These are phyloP conservation scores for Periglandula ipomoeae DNA, from an alignment of 2,329 filamentous ascomycete species.

Conservation along the genomic window DNA sequence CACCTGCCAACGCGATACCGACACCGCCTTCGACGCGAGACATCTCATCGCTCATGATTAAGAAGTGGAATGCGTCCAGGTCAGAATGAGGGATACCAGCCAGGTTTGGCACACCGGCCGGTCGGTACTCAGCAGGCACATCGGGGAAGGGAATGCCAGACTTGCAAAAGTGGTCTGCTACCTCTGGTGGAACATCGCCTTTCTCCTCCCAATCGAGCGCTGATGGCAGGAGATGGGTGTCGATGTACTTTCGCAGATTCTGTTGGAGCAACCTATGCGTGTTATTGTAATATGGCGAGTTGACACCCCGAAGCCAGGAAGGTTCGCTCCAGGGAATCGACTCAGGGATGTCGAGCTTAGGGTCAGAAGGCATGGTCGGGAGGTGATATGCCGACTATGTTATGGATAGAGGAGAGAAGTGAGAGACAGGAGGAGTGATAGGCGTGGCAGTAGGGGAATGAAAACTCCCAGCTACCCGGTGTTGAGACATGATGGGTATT, in stretches of 20 bases:
- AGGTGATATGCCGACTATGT: neutral
- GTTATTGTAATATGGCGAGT: slow-evolving; percentile 51
- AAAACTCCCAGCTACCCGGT: neutral
- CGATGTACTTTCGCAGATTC: slow-evolving; percentile 47
- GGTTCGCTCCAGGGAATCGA: slow-evolving; percentile 18
- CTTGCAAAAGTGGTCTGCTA: slow-evolving; percentile 25
- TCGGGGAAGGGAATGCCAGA: slow-evolving; percentile 30
- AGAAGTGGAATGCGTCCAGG: slow-evolving; percentile 47
- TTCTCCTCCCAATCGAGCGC: slow-evolving; percentile 56
- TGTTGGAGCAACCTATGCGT: slow-evolving; percentile 51
- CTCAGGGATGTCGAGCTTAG: slow-evolving; percentile 13
- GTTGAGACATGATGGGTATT: neutral
- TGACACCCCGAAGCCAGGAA: slow-evolving; percentile 18
- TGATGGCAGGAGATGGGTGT: slow-evolving; percentile 46
- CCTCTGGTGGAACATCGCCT: slow-evolving; percentile 37
- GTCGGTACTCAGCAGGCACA: slow-evolving; percentile 28
- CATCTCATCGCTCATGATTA: slow-evolving; percentile 47
- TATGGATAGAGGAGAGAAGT: neutral
- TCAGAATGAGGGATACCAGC: slow-evolving; percentile 36
- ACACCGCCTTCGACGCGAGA: slow-evolving; percentile 48
- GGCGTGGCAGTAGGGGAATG: neutral
- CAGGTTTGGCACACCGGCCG: slow-evolving; percentile 16
- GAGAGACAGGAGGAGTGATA: neutral
- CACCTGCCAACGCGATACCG: slow-evolving; percentile 47
- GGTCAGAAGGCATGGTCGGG: slow-evolving; percentile 11